Base-by-base conservation (phyloP, 2,329 filamentous ascomycete species). In the Pseudogymnoascus sp. region DNA sequence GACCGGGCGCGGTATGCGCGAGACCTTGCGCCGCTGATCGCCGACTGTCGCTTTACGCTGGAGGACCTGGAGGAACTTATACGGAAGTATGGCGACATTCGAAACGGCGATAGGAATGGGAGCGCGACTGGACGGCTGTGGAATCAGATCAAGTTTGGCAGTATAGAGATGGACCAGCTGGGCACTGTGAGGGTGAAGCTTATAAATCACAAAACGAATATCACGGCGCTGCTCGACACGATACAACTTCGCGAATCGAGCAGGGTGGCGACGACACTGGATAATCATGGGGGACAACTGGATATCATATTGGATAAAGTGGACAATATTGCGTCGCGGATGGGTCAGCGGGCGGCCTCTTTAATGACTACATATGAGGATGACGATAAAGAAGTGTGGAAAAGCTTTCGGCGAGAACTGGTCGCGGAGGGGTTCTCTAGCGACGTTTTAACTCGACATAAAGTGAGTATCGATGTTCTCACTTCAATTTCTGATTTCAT, bases 231-330 rank as follows among this genome's bases (percentile, higher is more conserved):
- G 65, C 77, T 87, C 16, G 80, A 86, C 68, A 81, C 80, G 0
- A 77, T 86, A 16, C 83, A 86, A 70, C 70, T 84, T 47, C 78
- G 81, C 64, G 78, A 79, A 63, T 77, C 77, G 0, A 74, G 75
- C 16, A 80, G 77, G 66, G 70, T 76, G 68, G 66, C 74, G 64
- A 69, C 69, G 18, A 64, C 61, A 5, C 62, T 71, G 34, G 67
- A 71, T 59, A 67, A 66, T 47, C 64, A 70, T 8, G 67, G 68
- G 66, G 72, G 75, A 16, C 74, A 78, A 23, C 73, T 85, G 36
- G 81, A 86, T 64, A 71, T 72, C 6, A 85, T 87, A 69, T 82
- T 85, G 71, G 80, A 84, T 70, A 84, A 86, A 69, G 81, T 87
- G 34, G 84, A 87, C 68, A 73, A 73, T 31, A 81, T 87, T 66